Percentiles rank a stretch among this genome's conserved stretches.
Conservation (phyloP, 331 rosid species). For the Erythrophleum ivorense region DNA sequence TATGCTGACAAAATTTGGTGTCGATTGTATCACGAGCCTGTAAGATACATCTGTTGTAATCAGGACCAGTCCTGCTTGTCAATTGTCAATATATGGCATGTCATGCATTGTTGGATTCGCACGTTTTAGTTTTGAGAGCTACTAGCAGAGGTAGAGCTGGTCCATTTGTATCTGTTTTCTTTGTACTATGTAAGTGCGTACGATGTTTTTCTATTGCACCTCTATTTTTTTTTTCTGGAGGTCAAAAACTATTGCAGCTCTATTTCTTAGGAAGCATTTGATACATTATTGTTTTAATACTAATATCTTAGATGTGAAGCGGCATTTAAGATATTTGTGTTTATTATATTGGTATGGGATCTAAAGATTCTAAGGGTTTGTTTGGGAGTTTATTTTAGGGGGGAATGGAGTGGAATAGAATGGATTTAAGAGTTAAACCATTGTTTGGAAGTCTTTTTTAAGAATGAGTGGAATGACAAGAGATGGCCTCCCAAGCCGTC, state of each 20-base stretch:
- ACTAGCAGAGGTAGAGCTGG: not conserved
- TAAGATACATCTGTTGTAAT: conserved; percentile 5
- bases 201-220: not conserved
- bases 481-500: too few species aligned
- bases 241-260: not conserved
- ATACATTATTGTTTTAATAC: too few species aligned
- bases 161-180: not conserved
- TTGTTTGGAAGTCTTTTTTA: too few species aligned
- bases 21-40: not conserved
- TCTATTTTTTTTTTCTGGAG: not conserved
- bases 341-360: too few species aligned
- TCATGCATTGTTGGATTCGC: conserved; percentile 18
- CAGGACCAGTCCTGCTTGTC: not conserved
- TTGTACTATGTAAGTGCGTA: not conserved
- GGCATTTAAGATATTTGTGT: not conserved
- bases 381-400: too few species aligned
- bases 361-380: too few species aligned
- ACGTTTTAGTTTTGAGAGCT: not conserved
- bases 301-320: too few species aligned
- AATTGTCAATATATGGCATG: conserved; percentile 4
- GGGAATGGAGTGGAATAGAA: too few species aligned
- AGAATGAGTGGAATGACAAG: too few species aligned
- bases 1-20: conserved; percentile 26
- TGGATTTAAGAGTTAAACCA: too few species aligned
- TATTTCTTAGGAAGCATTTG: not conserved